Evolutionary conservation across 1,139 yeast species (phyloP), one percentile per base, ranked within the genome.

Genomic region (Yamadazyma triangularis): DNA sequence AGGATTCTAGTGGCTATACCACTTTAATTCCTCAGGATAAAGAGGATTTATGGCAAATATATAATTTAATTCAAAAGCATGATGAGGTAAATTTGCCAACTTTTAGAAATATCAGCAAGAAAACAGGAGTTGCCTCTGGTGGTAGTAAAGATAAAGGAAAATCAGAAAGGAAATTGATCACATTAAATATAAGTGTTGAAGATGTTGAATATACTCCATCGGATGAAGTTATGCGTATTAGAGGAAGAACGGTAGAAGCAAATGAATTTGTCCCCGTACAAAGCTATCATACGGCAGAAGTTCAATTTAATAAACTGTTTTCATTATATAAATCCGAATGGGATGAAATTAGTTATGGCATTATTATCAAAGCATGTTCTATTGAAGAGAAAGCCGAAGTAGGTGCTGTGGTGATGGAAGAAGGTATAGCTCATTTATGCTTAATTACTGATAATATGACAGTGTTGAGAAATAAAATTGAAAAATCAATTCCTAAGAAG

Each of bases 381-480:
- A 70, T 85, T 13, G 95, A 80, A 36, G 70, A 75, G 27, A 82
- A 82, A 50, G 95, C 96, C 0, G 97, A 91, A 48, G 77, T 91
- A 8, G 98, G 96, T 1, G 98, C 98, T 0, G 79, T 91, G 16
- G 95, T 89, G 1, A 60, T 91, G 50, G 91, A 91, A 57, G 97
- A 93, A 51, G 97, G 97, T 15, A 77, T 91, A 30, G 96, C 97
- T 0, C 96, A 91, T 55, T 64, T 91, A 13, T 91, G 98, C 56
- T 66, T 88, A 31, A 71, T 91, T 18, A 87, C 97, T 0, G 95
- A 89, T 31, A 82, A 82, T 38, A 84, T 91, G 79, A 89, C 97
- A 0, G 78, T 87, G 21, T 53, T 91, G 38, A 73, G 86, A 40
- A 78, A 80, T 40, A 85, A 88, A 51, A 72, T 89, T 19, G 96